Evolutionary conservation across 2,329 filamentous ascomycete genomes (phyloP).

Genomic region (Diaporthe citri): DNA sequence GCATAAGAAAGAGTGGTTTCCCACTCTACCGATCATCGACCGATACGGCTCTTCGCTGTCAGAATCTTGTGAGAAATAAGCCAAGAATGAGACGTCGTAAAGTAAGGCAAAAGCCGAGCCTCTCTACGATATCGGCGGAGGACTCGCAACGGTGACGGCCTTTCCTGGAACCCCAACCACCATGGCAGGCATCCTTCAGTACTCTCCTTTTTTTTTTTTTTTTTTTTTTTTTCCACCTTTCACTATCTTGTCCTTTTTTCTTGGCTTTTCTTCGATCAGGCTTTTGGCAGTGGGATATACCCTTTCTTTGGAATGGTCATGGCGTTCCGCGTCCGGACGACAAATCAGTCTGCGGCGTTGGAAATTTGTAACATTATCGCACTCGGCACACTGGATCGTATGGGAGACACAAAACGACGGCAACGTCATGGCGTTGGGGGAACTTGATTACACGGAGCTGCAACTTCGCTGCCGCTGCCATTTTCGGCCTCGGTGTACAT

Average conservation of each 20-base stretch:
- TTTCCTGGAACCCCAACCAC: neutral
- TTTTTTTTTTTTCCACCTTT: neutral
- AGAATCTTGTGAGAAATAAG: slow-evolving; percentile 49
- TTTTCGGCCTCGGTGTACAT: slow-evolving; percentile 7
- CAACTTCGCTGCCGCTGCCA: neutral
- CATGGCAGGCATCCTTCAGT: neutral
- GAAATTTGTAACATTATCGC: slow-evolving; percentile 19
- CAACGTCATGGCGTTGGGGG: slow-evolving; percentile 29
- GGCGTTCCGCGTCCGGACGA: slow-evolving; percentile 26
- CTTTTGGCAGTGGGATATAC: slow-evolving; percentile 25
- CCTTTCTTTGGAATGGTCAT: slow-evolving; percentile 27
- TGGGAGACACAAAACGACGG: slow-evolving; percentile 21
- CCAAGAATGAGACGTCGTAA: slow-evolving; percentile 51
- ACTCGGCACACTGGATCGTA: slow-evolving; percentile 16
- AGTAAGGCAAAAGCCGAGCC: slow-evolving; percentile 39
- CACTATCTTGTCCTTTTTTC: neutral
- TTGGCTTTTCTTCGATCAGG: neutral
- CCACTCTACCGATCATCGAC: slow-evolving; percentile 47
- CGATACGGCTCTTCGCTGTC: slow-evolving; percentile 49
- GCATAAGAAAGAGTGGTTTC: slow-evolving; percentile 44
- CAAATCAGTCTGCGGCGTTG: neutral
- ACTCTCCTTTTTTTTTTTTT: neutral
- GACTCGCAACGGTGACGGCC: neutral
- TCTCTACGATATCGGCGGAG: slow-evolving; percentile 26
- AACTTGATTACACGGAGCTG: neutral